Evolutionary conservation across 805 yeast species (phyloP).

Genomic region (Diddensiella santjacobensis): DNA sequence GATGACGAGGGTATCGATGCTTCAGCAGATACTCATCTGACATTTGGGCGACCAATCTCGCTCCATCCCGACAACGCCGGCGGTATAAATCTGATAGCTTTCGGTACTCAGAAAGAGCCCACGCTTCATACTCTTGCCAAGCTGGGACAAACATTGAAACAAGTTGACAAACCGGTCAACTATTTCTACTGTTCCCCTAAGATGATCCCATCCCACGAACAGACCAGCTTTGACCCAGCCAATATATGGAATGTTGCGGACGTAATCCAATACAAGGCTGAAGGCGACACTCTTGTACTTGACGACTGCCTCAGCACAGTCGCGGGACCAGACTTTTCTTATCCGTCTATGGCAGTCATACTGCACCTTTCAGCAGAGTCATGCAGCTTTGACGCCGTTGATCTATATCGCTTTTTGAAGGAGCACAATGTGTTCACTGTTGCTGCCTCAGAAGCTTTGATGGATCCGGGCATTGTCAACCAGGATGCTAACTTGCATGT

Average conservation of each 20-base stretch:
- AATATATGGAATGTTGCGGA: background rate
- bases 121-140: background rate
- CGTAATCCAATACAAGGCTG: background rate
- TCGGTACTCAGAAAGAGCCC: background rate
- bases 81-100: background rate
- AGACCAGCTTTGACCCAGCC: background rate
- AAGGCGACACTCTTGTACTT: background rate
- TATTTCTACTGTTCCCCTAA: background rate
- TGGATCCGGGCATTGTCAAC: slow-evolving; percentile 4
- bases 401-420: slow-evolving; percentile 11
- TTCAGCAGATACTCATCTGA: background rate
- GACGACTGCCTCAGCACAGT: background rate
- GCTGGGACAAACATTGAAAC: background rate
- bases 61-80: background rate
- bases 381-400: slow-evolving; percentile 9
- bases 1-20: background rate
- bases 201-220: background rate
- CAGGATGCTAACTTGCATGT: background rate
- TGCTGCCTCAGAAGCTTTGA: slow-evolving; percentile 10
- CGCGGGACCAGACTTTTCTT: slow-evolving; percentile 4
- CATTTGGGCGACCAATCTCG: background rate
- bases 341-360: slow-evolving; percentile 12
- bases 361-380: slow-evolving; percentile 3
- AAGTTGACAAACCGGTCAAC: background rate
- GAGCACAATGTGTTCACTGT: slow-evolving; percentile 11